A percentile compares a stretch with the other conserved stretches of the same genome.
Evolutionary conservation across 805 yeast species (phyloP).

Genomic region (Candida ficus): DNA sequence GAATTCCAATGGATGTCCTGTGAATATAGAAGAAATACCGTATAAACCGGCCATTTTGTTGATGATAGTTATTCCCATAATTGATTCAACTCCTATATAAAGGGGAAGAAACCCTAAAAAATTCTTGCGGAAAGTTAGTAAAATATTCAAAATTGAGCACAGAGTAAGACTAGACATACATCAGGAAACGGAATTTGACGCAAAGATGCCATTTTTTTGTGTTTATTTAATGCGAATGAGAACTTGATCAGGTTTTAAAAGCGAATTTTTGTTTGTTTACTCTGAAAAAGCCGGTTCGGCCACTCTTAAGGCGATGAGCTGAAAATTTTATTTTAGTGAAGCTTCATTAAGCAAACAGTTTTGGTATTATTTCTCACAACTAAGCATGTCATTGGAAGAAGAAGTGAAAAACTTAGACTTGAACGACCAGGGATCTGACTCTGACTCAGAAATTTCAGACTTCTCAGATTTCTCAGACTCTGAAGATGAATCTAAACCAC

Average conservation of each 20-base stretch:
- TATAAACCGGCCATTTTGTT: conserved; percentile 88
- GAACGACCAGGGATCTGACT: background rate
- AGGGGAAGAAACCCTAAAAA: conserved; percentile 73
- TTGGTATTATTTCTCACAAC: background rate
- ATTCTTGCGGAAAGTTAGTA: conserved; percentile 2
- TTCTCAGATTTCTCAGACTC: conserved; percentile 10
- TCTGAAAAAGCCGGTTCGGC: background rate
- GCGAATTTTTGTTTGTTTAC: too few species aligned
- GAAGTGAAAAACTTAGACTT: conserved; percentile 1
- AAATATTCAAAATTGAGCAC: background rate
- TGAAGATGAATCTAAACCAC: conserved; percentile 3
- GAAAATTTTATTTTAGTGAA: background rate
- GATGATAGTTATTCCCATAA: conserved; percentile 67
- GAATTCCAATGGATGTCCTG: conserved; percentile 81
- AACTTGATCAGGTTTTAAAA: too few species aligned
- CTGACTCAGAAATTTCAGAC: conserved; percentile 10
- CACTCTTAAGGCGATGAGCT: conserved; percentile 3
- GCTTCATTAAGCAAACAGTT: background rate
- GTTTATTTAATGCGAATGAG: background rate
- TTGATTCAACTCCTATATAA: conserved; percentile 81
- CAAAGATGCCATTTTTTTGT: background rate
- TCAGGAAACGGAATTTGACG: conserved; percentile 2
- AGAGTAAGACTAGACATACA: background rate
- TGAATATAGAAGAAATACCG: conserved; percentile 79
- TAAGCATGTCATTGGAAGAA: conserved; percentile 7